These are phyloP conservation scores for Lachnum nothofagi DNA, from an alignment of 2,329 filamentous ascomycete species.

Conservation along the genomic window DNA sequence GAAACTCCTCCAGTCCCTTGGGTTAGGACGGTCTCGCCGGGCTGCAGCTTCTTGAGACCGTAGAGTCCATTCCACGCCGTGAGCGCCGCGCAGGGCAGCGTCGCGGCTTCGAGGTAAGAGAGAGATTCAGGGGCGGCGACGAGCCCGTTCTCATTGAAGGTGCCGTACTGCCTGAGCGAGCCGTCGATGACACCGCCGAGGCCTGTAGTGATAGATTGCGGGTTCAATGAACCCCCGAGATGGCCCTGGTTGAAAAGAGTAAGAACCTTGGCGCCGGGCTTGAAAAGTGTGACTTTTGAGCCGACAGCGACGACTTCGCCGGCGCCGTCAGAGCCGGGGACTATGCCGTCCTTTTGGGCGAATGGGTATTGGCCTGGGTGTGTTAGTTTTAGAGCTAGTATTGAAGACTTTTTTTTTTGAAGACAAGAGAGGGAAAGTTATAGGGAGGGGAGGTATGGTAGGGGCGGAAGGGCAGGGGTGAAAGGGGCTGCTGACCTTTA, in stretches of 20 bases:
- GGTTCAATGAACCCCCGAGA: constrained; percentile 23
- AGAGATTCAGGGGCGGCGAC: constrained; percentile 52
- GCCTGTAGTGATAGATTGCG: constrained; percentile 38
- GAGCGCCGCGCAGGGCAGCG: constrained; percentile 47
- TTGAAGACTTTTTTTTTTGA: too few relatives aligned
- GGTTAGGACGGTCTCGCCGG: constrained; percentile 37
- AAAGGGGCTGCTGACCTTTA: too few relatives aligned
- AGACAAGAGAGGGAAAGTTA: too few relatives aligned
- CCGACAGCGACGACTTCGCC: constrained; percentile 49
- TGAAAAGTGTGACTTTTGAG: constrained; percentile 50
- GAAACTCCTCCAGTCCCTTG: constrained; percentile 42
- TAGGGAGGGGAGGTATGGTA: too few relatives aligned
- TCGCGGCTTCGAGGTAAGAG: constrained; percentile 43
- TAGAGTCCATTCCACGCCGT: constrained; percentile 56
- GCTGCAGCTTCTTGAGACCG: constrained; percentile 37
- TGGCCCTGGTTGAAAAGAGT: constrained; percentile 53
- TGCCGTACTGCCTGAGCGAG: constrained; percentile 45
- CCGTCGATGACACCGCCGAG: constrained; percentile 51
- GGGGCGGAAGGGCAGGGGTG: too few relatives aligned
- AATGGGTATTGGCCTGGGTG: constrained; percentile 29
- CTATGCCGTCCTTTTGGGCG: constrained; percentile 17
- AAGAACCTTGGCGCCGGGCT: constrained; percentile 54
- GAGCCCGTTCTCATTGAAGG: constrained; percentile 52
- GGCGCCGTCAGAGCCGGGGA: constrained; percentile 39
- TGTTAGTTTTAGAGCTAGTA: too few relatives aligned